phyloP scores from a whole-genome alignment of 768 basidiomycete species.

The Sarcodon aspratus region DNA sequence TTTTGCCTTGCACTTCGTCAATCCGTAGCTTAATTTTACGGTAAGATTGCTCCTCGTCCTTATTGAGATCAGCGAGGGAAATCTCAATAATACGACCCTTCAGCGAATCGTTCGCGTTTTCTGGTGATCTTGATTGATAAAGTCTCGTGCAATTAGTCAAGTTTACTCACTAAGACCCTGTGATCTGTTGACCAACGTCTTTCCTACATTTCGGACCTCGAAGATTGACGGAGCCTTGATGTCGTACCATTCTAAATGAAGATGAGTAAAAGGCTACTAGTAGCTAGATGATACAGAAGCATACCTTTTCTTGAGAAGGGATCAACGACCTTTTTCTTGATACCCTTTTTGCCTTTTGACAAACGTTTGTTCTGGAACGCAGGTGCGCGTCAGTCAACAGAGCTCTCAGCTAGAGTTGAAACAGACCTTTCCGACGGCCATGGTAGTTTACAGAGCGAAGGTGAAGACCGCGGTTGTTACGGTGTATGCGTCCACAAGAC shows the following conservation, averaged over 20 bases:
- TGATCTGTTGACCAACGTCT: slow-evolving; percentile 97
- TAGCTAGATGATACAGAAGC: slow-evolving; percentile 5
- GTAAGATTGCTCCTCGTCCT: slow-evolving; percentile 99
- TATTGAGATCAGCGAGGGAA: slow-evolving; percentile 95
- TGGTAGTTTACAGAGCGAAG: slow-evolving; percentile 30
- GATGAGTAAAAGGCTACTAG: background rate
- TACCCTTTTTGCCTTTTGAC: slow-evolving; percentile 96
- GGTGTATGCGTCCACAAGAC: background rate
- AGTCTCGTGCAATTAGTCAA: background rate
- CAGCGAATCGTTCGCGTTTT: slow-evolving; percentile 97
- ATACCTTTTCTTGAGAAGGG: slow-evolving; percentile 98
- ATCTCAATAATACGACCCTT: slow-evolving; percentile 96
- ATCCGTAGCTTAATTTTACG: slow-evolving; percentile 98
- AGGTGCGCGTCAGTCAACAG: background rate
- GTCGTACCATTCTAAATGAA: slow-evolving; percentile 88
- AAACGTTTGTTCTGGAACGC: slow-evolving; percentile 83
- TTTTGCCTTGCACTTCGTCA: slow-evolving; percentile 95
- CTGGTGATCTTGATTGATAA: slow-evolving; percentile 28
- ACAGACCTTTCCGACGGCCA: slow-evolving; percentile 86
- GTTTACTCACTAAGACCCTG: slow-evolving; percentile 85
- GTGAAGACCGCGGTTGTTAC: slow-evolving; percentile 10
- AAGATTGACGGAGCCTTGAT: slow-evolving; percentile 98
- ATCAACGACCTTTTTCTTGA: slow-evolving; percentile 99
- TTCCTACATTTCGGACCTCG: slow-evolving; percentile 93
- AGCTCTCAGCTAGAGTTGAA: background rate